phyloP scores from a whole-genome alignment of 2,329 filamentous ascomycete species.

The Alternaria sp. region DNA sequence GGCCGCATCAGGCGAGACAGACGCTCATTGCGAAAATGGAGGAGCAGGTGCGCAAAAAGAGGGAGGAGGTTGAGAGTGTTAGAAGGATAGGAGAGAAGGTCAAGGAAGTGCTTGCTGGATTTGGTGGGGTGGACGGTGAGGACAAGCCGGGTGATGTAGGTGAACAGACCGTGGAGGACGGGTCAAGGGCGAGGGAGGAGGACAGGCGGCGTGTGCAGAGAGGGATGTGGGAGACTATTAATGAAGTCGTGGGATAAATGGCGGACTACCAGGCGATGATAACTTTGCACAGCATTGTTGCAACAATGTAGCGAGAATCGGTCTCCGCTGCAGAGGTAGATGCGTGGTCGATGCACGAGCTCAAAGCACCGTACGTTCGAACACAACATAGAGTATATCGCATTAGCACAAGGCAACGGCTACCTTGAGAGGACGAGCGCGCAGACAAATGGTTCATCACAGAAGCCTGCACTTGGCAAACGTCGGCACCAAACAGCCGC shows the following conservation, averaged over 20 bases:
- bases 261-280: not conserved
- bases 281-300: not conserved
- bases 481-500: not conserved
- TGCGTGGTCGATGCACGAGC: not conserved
- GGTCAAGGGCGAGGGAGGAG: constrained; percentile 22
- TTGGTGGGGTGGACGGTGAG: constrained; percentile 55
- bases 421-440: not conserved
- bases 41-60: constrained; percentile 76
- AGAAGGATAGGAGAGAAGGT: constrained; percentile 75
- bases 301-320: not conserved
- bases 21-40: constrained; percentile 89
- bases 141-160: constrained; percentile 16
- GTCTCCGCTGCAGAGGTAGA: not conserved
- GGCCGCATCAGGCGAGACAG: constrained; percentile 90
- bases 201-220: constrained; percentile 40
- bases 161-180: constrained; percentile 26
- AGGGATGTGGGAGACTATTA: constrained; percentile 49
- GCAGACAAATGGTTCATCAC: not conserved
- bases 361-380: not conserved
- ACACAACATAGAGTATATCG: not conserved
- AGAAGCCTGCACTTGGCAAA: not conserved
- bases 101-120: constrained; percentile 73
- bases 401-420: not conserved
- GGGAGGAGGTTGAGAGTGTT: constrained; percentile 75
- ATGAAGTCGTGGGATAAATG: constrained; percentile 42